Conservation (phyloP, 2,329 filamentous ascomycete genomes). For the Knufia fluminis region DNA sequence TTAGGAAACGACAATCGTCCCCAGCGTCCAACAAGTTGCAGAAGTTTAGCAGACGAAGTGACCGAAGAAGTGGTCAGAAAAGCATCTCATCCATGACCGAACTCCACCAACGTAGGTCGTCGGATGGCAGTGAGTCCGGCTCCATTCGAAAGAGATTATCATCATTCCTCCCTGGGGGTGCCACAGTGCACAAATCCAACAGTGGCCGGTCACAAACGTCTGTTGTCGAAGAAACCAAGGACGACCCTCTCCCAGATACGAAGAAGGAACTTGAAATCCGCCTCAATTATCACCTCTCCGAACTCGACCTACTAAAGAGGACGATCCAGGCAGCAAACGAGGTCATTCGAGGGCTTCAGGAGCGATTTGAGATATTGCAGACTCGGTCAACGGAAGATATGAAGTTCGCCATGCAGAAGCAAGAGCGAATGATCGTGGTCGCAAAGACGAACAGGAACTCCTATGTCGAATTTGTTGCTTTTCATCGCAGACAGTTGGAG, state of each 20-base stretch:
- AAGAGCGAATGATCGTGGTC: slow-evolving; percentile 6
- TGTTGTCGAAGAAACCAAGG: slow-evolving; percentile 8
- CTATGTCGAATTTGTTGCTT: slow-evolving; percentile 17
- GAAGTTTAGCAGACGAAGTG: slow-evolving; percentile 3
- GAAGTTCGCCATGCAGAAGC: slow-evolving; percentile 1
- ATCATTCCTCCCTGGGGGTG: background rate
- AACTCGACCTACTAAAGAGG: slow-evolving; percentile 16
- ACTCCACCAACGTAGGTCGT: slow-evolving; percentile 4
- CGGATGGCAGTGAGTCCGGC: slow-evolving; percentile 3
- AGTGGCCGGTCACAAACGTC: slow-evolving; percentile 9
- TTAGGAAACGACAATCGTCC: background rate
- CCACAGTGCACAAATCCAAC: slow-evolving; percentile 5
- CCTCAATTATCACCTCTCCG: slow-evolving; percentile 24
- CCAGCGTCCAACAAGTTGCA: background rate
- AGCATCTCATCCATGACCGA: slow-evolving; percentile 8
- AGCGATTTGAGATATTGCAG: slow-evolving; percentile 9
- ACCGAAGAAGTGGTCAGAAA: background rate
- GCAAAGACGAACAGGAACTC: slow-evolving; percentile 11
- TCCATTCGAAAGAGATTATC: slow-evolving; percentile 7
- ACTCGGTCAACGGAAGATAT: slow-evolving; percentile 7
- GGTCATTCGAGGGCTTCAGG: slow-evolving; percentile 10
- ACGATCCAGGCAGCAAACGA: slow-evolving; percentile 11
- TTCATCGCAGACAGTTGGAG: slow-evolving; percentile 22
- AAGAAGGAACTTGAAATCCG: slow-evolving; percentile 20
- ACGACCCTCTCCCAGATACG: slow-evolving; percentile 17